Conservation (phyloP, 2,329 filamentous ascomycete genomes). For the Byssothecium circinans region DNA sequence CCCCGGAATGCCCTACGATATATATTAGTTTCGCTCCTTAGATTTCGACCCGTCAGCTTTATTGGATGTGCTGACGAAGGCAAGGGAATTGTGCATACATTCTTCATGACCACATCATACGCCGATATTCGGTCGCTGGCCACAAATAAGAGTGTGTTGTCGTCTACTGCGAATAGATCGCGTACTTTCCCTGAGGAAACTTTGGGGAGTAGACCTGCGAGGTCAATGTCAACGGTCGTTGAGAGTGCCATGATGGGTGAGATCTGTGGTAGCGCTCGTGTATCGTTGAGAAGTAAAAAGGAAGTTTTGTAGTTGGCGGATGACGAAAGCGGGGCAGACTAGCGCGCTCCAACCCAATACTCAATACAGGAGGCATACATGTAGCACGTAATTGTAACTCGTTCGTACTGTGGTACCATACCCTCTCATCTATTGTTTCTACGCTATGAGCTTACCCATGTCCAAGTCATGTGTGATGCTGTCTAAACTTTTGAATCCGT, state of each 20-base stretch:
- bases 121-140: conserved; percentile 91
- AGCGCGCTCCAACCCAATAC: background rate
- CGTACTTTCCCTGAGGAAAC: conserved; percentile 73
- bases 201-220: conserved; percentile 44
- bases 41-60: no score
- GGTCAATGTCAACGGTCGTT: conserved; percentile 34
- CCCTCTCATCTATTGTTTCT: background rate
- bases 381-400: background rate
- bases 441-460: background rate
- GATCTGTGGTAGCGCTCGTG: background rate
- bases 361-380: no score
- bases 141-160: conserved; percentile 75
- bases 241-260: conserved; percentile 27
- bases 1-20: conserved; percentile 62
- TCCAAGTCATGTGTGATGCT: conserved; percentile 10
- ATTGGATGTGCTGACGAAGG: background rate
- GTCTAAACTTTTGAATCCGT: conserved; percentile 78
- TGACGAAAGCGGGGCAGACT: conserved; percentile 2
- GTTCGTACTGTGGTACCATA: no score
- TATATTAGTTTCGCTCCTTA: no score
- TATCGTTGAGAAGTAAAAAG: background rate
- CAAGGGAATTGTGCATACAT: conserved; percentile 52
- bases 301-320: background rate
- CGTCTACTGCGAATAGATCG: conserved; percentile 74
- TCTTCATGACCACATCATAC: conserved; percentile 88